phyloP scores from a whole-genome alignment of 2,329 filamentous ascomycete species.

The Periconia sp. region DNA sequence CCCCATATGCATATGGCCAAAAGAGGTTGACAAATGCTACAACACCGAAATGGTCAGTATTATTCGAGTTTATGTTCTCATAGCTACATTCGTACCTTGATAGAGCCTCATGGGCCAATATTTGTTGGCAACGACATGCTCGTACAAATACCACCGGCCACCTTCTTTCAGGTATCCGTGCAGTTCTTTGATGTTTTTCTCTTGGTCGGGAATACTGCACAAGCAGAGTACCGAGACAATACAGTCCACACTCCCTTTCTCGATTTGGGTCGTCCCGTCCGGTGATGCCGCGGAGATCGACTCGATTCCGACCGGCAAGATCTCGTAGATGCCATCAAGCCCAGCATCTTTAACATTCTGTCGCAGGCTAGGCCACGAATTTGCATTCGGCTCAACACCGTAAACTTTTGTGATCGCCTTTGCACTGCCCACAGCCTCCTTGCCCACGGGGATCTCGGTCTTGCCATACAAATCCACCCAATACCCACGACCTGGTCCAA shows the following conservation, averaged over 20 bases:
- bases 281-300: constrained; percentile 1
- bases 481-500: constrained; percentile 18
- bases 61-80: background rate
- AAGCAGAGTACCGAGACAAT: constrained; percentile 19
- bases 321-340: constrained; percentile 14
- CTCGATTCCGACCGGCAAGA: constrained; percentile 16
- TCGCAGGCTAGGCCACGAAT: constrained; percentile 8
- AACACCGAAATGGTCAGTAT: too few relatives aligned
- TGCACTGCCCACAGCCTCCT: background rate
- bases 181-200: constrained; percentile 18
- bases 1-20: constrained; percentile 16
- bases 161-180: constrained; percentile 17
- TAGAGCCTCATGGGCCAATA: constrained; percentile 16
- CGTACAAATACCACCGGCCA: constrained; percentile 20
- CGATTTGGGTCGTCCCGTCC: constrained; percentile 1
- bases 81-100: constrained; percentile 11
- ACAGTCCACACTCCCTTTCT: constrained; percentile 18
- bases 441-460: constrained; percentile 6
- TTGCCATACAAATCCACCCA: constrained; percentile 17
- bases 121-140: constrained; percentile 14
- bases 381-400: constrained; percentile 16
- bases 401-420: constrained; percentile 13
- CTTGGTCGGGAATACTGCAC: constrained; percentile 20
- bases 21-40: constrained; percentile 17
- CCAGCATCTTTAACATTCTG: constrained; percentile 8